Evolutionary conservation across 2,329 filamentous ascomycete genomes (phyloP), one percentile per base, ranked within the genome.

Genomic region (Aspergillus tamarii): DNA sequence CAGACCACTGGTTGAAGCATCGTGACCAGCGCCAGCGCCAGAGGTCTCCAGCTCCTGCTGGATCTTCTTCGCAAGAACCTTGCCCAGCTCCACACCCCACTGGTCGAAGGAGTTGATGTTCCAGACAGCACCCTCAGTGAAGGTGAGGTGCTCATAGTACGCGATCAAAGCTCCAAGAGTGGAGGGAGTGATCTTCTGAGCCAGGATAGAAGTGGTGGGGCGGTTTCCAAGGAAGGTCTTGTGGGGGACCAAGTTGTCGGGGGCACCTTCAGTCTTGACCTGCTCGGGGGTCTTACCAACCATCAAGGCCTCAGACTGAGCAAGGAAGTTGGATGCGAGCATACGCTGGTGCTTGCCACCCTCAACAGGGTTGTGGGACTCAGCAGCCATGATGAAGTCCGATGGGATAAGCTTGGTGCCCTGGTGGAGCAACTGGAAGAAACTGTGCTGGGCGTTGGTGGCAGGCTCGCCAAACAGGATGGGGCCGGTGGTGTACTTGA

Each of bases 71-170:
- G 95, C 95, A 70, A 99, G 84, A 46, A 91, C 89, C 90, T 99
- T 99, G 80, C 95, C 95, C 66, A 99, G 85, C 86, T 99, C 95
- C 52, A 99, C 95, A 82, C 95, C 95, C 95, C 95, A 99, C 85
- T 99, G 95, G 83, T 99, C 95, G 77, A 98, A 99, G 76, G 90
- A 93, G 88, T 99, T 99, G 85, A 99, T 97, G 84, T 98, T 96
- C 95, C 95, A 99, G 78, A 99, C 86, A 59, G 94, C 94, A 74
- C 95, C 95, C 84, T 99, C 95, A 43, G 92, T 96, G 81, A 99
- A 99, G 62, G 95, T 98, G 66, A 98, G 83, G 83, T 99, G 95
- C 86, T 99, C 95, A 82, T 99, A 99, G 87, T 98, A 99, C 69
- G 93, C 94, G 73, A 99, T 99, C 73, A 99, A 83, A 4, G 95